These are phyloP conservation scores for Piromyces finnis DNA, from an alignment of 192 early-diverging fungal species.

Conservation along the genomic window DNA sequence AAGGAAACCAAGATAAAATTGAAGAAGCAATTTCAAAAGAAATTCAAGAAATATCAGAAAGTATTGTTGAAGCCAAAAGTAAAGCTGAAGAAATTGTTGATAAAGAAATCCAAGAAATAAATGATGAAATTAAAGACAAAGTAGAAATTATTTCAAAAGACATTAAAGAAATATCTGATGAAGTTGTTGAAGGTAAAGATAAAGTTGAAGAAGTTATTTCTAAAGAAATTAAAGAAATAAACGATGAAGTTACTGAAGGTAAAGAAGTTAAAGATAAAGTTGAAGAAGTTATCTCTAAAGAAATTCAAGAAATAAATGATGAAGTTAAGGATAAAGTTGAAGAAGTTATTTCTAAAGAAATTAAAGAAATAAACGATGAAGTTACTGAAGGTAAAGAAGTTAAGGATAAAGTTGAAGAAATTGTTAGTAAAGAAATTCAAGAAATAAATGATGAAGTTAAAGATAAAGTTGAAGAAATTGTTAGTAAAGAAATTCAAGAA, in stretches of 20 bases:
- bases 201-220: neutral
- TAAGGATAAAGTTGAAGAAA: neutral
- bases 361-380: neutral
- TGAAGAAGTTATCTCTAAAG: neutral
- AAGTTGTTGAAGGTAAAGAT: neutral
- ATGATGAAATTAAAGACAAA: neutral
- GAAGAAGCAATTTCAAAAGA: too few species aligned
- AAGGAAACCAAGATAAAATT: neutral
- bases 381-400: neutral
- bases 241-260: neutral
- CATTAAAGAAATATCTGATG: neutral
- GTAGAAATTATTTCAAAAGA: neutral
- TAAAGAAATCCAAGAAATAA: neutral
- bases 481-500: neutral
- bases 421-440: neutral
- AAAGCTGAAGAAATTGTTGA: neutral
- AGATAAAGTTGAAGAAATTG: neutral
- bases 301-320: neutral
- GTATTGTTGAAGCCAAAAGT: neutral
- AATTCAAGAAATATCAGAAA: neutral
- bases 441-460: neutral
- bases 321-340: neutral
- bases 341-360: neutral
- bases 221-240: neutral
- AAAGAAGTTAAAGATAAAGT: neutral